Evolutionary conservation across 176 grass and related monocot genomes (phyloP), one percentile per base, ranked within the genome.

Genomic region (Alloteropsis semialata): DNA sequence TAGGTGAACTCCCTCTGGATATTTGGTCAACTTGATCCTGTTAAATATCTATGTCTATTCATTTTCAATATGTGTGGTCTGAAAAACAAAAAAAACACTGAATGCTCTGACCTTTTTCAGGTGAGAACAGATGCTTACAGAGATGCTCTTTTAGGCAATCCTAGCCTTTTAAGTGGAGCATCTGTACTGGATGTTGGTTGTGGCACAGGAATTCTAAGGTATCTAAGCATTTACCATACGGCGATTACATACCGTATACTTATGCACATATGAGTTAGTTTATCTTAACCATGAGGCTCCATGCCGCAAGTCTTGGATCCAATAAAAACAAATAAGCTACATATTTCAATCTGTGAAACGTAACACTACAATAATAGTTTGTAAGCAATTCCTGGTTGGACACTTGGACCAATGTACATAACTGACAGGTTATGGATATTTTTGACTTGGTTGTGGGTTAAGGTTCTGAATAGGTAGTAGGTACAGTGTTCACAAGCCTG

Each of bases 161-260:
- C 87, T 72, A 90, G 75, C 83, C 93, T 99, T 27, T 76, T 96
- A 66, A 92, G 72, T 75, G 77, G 85, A 74, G 87, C 93, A 65
- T 69, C 73, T 73, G 89, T 99, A 76, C 77, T 99, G 74, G 96
- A 99, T 92, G 96, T 99, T 90, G 96, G 96, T 86, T 99, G 96
- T 69, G 96, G 96, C 66, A 96, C 93, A 28, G 93, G 96, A 77
- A 99, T 99, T 80, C 57, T 99, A 87, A 96, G 96, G 96, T 99
- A 81, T 54, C 36, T 38, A 61, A 25, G 27, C 9, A 72, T 50
- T 50, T 30, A 32, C 27, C 11, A 15, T 57, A 76, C 15, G 29
- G 37, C 78, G 60, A 19, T 41, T 28, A 14, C 61, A 24, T 50
- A 12, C 15, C 3, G 17, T 46, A 74, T 79, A 21, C 5, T 72